A percentile compares a stretch with the other conserved stretches of the same genome.
Evolutionary conservation across 148 eudicot genomes (phyloP).

Genomic region (Persicaria tinctoria): DNA sequence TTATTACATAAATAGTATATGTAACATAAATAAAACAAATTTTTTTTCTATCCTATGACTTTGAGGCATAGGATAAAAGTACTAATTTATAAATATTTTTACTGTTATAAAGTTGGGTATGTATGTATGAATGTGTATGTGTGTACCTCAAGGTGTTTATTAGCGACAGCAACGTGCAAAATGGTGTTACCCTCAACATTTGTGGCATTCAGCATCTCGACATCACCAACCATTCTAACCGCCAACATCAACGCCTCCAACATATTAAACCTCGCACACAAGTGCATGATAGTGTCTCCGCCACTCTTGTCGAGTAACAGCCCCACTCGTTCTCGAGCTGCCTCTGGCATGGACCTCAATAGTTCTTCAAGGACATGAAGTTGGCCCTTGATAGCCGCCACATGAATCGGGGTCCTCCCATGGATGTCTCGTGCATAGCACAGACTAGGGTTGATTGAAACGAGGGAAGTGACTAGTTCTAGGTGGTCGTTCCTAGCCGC

Average conservation of each 20-base stretch:
- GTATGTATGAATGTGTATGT: no score
- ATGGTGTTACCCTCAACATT: slow-evolving; percentile 13
- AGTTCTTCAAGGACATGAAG: slow-evolving; percentile 20
- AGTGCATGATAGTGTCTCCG: slow-evolving; percentile 21
- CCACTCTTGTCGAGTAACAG: background rate
- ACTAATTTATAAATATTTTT: no score
- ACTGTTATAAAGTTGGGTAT: no score
- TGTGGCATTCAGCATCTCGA: slow-evolving; percentile 2
- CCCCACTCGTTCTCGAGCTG: slow-evolving; percentile 18
- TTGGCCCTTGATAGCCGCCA: slow-evolving; percentile 25
- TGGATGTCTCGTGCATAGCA: slow-evolving; percentile 22
- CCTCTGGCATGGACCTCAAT: slow-evolving; percentile 10
- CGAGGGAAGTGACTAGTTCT: slow-evolving; percentile 19
- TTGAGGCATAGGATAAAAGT: no score
- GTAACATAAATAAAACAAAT: no score
- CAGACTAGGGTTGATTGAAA: slow-evolving; percentile 10
- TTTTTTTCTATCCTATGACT: no score
- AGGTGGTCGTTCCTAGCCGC: slow-evolving; percentile 30
- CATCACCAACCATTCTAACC: background rate
- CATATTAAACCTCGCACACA: slow-evolving; percentile 20
- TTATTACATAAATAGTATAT: no score
- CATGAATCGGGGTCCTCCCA: slow-evolving; percentile 33
- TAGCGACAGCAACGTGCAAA: slow-evolving; percentile 14
- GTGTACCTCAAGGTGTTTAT: slow-evolving; percentile 14
- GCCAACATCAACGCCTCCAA: slow-evolving; percentile 7